Conservation (phyloP, 345 rosid species). For the Populus tremula region DNA sequence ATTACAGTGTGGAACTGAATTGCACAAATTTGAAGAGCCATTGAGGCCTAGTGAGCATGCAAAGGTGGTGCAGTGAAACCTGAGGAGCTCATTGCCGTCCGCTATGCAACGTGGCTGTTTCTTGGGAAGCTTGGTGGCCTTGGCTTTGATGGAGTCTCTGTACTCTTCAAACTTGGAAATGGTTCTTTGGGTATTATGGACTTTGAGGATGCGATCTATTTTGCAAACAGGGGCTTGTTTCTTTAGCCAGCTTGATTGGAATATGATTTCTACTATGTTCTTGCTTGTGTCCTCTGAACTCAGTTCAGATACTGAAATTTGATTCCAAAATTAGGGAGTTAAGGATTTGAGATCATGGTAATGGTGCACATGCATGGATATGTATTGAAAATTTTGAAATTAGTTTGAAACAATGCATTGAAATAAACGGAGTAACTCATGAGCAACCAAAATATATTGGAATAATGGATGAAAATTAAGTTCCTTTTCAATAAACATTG, state of each 20-base stretch:
- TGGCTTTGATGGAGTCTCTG: conserved; percentile 67
- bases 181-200: conserved; percentile 64
- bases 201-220: conserved; percentile 70
- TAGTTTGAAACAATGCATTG: background rate
- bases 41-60: conserved; percentile 59
- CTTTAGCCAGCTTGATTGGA: conserved; percentile 86
- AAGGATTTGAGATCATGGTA: background rate
- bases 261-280: conserved; percentile 85
- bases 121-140: conserved; percentile 50
- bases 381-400: background rate
- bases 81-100: conserved; percentile 77
- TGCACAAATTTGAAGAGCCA: conserved; percentile 65
- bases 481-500: background rate
- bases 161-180: conserved; percentile 68
- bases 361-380: background rate
- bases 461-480: background rate
- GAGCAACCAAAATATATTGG: background rate
- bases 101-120: conserved; percentile 80
- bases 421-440: background rate
- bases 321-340: background rate
- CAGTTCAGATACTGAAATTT: conserved; percentile 55
- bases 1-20: conserved; percentile 45
- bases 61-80: conserved; percentile 63
- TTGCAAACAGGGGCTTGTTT: conserved; percentile 59
- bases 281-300: conserved; percentile 73